Conservation (phyloP, 106 monocot species). For the Alisma plantagoaquatica region DNA sequence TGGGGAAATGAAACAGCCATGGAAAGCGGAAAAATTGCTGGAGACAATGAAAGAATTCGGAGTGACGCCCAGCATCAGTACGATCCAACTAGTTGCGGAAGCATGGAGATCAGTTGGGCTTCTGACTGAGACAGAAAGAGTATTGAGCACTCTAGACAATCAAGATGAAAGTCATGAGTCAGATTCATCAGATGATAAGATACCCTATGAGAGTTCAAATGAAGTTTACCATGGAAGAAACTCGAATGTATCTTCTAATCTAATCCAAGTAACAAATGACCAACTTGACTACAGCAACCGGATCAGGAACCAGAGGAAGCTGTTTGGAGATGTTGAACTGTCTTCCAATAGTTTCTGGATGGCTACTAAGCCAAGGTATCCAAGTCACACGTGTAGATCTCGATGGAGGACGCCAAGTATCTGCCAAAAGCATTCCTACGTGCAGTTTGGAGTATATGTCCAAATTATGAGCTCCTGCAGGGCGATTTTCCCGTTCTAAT, state of each 20-base stretch:
- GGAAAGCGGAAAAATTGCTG: conserved; percentile 83
- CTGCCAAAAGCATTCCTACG: conserved; percentile 21
- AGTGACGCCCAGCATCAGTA: conserved; percentile 34
- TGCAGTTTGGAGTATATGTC: conserved; percentile 19
- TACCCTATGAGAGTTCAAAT: conserved; percentile 9
- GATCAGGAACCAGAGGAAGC: no score
- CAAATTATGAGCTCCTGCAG: conserved; percentile 34
- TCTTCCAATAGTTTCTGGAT: conserved; percentile 1
- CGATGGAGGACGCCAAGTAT: conserved; percentile 10
- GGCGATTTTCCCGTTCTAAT: conserved; percentile 37
- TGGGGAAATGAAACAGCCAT: conserved; percentile 79
- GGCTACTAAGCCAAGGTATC: conserved; percentile 3
- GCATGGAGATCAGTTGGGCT: conserved; percentile 77
- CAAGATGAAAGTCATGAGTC: conserved; percentile 2
- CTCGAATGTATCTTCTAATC: conserved; percentile 1
- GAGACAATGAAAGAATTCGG: conserved; percentile 51
- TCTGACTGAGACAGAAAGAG: conserved; percentile 37
- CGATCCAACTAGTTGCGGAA: conserved; percentile 50
- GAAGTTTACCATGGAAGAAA: conserved; percentile 11
- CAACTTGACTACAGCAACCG: no score
- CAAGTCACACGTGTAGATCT: neutral
- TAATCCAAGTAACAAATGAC: neutral
- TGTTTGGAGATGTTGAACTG: conserved; percentile 6
- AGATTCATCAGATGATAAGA: neutral
- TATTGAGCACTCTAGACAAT: conserved; percentile 20